These are phyloP conservation scores for Pulveroboletus ravenelii DNA, from an alignment of 768 basidiomycete species.

Conservation along the genomic window DNA sequence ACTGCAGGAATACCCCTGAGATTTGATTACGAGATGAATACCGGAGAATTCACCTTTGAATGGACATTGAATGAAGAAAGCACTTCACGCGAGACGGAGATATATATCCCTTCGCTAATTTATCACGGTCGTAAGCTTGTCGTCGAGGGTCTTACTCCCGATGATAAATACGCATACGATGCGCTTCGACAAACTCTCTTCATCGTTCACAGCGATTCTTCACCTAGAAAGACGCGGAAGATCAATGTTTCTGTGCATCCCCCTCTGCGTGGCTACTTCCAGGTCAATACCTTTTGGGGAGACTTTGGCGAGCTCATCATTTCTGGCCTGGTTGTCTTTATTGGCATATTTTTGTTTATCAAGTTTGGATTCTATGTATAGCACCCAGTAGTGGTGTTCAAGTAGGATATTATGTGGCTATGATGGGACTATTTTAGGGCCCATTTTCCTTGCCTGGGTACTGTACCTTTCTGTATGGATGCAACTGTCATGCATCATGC, in stretches of 20 bases:
- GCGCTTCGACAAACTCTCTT: conserved; percentile 69
- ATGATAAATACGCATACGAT: conserved; percentile 57
- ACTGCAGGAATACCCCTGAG: conserved; percentile 77
- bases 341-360: conserved; percentile 29
- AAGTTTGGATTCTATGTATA: conserved; percentile 24
- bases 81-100: conserved; percentile 67
- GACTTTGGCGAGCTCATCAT: conserved; percentile 42
- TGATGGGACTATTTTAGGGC: no score
- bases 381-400: no score
- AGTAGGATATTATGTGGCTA: no score
- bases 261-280: conserved; percentile 45
- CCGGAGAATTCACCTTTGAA: conserved; percentile 58
- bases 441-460: no score
- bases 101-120: conserved; percentile 68
- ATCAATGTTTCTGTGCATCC: conserved; percentile 56
- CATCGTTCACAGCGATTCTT: conserved; percentile 44
- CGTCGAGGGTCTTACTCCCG: conserved; percentile 50
- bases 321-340: conserved; percentile 30
- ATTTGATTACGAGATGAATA: conserved; percentile 76
- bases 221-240: conserved; percentile 43
- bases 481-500: no score
- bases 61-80: conserved; percentile 42
- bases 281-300: conserved; percentile 61
- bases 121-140: conserved; percentile 52
- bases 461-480: background rate